phyloP scores from a whole-genome alignment of 768 basidiomycete genomes.

The Suillus discolor region DNA sequence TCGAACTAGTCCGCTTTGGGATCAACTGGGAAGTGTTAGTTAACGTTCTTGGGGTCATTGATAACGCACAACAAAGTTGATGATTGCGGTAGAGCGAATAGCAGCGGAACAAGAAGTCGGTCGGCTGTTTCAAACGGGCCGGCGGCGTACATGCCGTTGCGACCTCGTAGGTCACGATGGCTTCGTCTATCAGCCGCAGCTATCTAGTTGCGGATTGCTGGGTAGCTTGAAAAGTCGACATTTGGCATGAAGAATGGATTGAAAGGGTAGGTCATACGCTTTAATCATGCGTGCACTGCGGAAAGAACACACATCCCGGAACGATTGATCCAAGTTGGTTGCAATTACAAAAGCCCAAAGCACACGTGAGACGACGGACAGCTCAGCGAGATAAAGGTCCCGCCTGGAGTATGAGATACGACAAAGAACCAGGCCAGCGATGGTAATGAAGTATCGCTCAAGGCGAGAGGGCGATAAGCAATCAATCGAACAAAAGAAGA shows the following conservation, averaged over 20 bases:
- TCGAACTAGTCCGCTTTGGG: background rate
- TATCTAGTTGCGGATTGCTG: background rate
- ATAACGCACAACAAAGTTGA: background rate
- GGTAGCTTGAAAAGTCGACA: background rate
- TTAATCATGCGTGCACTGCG: background rate
- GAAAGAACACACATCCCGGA: background rate
- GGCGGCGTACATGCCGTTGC: background rate
- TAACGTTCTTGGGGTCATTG: background rate
- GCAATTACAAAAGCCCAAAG: background rate
- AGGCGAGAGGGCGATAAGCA: slow-evolving; percentile 7
- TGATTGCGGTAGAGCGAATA: slow-evolving; percentile 3
- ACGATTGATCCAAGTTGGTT: too few relatives aligned
- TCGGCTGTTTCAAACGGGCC: background rate
- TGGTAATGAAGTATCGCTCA: background rate
- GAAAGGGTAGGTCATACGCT: background rate
- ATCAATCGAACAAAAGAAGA: slow-evolving; percentile 2
- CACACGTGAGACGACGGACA: background rate
- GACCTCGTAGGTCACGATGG: background rate
- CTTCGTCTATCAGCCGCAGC: background rate
- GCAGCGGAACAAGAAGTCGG: background rate
- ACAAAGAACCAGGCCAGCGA: background rate
- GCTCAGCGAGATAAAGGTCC: background rate
- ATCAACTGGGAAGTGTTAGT: background rate
- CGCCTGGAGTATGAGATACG: background rate
- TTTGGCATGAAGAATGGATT: background rate